Evolutionary conservation across 306 rosid genomes (phyloP).

Genomic region (Cucumis cinereus): DNA sequence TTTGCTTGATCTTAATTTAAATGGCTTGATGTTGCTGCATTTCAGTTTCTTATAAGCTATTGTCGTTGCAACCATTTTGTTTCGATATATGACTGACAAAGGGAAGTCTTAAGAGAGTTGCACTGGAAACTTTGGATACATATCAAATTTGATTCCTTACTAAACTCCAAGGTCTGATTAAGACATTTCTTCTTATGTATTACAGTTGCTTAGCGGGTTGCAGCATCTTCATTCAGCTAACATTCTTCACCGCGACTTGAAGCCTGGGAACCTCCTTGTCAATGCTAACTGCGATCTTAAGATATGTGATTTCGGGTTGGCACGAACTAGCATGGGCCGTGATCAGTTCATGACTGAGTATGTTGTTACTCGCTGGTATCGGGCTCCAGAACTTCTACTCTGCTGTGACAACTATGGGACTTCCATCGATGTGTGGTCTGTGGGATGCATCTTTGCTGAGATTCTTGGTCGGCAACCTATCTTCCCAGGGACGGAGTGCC

Average conservation of each 20-base stretch:
- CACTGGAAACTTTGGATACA: not conserved
- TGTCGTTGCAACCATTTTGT: not conserved
- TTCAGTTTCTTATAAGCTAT: not conserved
- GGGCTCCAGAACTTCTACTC: slow-evolving; percentile 83
- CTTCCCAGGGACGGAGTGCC: slow-evolving; percentile 70
- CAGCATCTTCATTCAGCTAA: slow-evolving; percentile 79
- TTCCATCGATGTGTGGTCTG: slow-evolving; percentile 87
- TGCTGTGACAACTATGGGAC: slow-evolving; percentile 76
- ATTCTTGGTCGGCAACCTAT: slow-evolving; percentile 77
- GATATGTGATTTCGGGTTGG: slow-evolving; percentile 84
- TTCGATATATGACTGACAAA: not conserved
- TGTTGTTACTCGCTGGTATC: slow-evolving; percentile 90
- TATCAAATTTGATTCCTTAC: not conserved
- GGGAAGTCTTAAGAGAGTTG: not conserved
- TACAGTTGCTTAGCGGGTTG: slow-evolving; percentile 70
- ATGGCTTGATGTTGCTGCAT: not conserved
- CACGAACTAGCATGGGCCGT: slow-evolving; percentile 49
- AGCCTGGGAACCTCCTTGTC: slow-evolving; percentile 78
- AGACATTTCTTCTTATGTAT: not conserved
- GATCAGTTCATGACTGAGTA: slow-evolving; percentile 84
- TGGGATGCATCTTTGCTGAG: slow-evolving; percentile 90
- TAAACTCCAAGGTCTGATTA: not conserved
- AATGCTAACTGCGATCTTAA: slow-evolving; percentile 67
- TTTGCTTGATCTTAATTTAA: not conserved
- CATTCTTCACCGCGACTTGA: slow-evolving; percentile 80